Evolutionary conservation across 257 asterid genomes (phyloP), one percentile per base, ranked within the genome.

Genomic region (Lycium barbarum): DNA sequence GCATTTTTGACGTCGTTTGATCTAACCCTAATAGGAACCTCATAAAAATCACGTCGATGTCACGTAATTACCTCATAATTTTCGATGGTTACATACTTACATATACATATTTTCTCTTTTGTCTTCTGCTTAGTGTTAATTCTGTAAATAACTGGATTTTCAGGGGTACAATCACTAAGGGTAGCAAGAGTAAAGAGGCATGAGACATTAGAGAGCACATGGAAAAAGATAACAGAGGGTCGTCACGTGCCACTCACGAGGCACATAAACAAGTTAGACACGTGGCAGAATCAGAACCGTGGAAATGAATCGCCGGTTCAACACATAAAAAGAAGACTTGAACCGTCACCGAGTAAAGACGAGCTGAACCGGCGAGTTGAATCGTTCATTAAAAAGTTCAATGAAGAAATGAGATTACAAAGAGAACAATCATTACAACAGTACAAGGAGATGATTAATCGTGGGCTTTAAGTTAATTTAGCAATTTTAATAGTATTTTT

Each of bases 341-440:
- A 93, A 18, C 86, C 95, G 15, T 93, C 98, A 4, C 85, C 88
- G 84, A 85, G 95, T 62, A 93, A 92, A 38, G 95, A 93, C 45
- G 98, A 94, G 86, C 74, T 94, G 91, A 94, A 94, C 35, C 92
- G 94, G 68, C 87, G 88, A 65, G 94, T 92, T 1, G 98, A 94
- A 55, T 93, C 94, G 43, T 94, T 94, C 84, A 94, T 94, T 49
- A 80, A 85, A 10, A 92, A 93, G 59, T 82, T 91, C 87, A 94
- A 94, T 33, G 93, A 94, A 10, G 94, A 94, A 7, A 90, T 94
- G 98, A 90, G 92, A 85, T 87, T 93, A 57, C 98, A 94, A 84
- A 90, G 94, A 61, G 94, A 94, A 82, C 92, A 92, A 35, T 94
- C 98, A 1, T 84, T 91, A 84, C 88, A 91, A 11, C 91, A 87